A percentile compares a stretch with the other conserved stretches of the same genome.
Evolutionary conservation across 1,284 basidiomycete genomes (phyloP).

Genomic region (Cystobasidium sp.): DNA sequence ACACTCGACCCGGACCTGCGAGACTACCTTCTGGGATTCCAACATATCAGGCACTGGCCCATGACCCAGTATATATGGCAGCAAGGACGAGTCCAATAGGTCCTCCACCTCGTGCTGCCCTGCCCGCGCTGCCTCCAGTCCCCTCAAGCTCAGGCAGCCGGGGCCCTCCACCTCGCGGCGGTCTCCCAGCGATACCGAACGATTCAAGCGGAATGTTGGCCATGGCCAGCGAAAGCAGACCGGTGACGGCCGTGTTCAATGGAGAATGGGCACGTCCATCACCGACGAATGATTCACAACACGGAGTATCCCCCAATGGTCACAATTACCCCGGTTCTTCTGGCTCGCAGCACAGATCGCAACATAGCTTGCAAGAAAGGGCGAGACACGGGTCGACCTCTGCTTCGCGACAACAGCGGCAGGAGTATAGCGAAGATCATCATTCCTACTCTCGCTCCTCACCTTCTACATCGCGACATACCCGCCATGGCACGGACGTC

Average conservation of each 20-base stretch:
- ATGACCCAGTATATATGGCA: slow-evolving; percentile 29
- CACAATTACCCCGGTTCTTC: neutral
- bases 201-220: slow-evolving; percentile 23
- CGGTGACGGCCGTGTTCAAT: slow-evolving; percentile 32
- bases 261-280: neutral
- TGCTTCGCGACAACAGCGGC: neutral
- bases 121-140: slow-evolving; percentile 26
- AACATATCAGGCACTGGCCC: slow-evolving; percentile 20
- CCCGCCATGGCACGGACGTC: neutral
- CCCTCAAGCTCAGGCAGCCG: neutral
- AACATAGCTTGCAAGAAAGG: neutral
- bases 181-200: neutral
- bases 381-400: neutral
- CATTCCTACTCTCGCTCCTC: neutral
- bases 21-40: slow-evolving; percentile 6
- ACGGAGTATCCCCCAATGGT: neutral
- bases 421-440: neutral
- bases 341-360: neutral
- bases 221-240: slow-evolving; percentile 30
- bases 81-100: slow-evolving; percentile 41
- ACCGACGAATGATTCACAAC: neutral
- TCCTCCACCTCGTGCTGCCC: slow-evolving; percentile 28
- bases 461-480: neutral
- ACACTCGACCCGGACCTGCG: neutral
- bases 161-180: slow-evolving; percentile 1